Evolutionary conservation across 192 early-diverging fungal genomes (phyloP), one percentile per base, ranked within the genome.

Genomic region (Coemansia biformis): DNA sequence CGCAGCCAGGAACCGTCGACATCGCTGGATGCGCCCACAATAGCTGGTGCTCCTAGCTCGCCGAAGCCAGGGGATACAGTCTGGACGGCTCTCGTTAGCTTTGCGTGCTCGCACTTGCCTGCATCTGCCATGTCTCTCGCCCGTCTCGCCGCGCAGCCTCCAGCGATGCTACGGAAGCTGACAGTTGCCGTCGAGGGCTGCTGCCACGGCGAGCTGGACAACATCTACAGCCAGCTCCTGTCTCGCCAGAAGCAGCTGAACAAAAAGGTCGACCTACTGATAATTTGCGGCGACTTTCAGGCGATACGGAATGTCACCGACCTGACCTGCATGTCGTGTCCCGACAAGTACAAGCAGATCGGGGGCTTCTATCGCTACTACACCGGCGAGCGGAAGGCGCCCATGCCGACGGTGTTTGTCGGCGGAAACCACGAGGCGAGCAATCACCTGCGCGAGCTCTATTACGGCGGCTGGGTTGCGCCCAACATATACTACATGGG

Each of bases 261-360:
- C 15, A 79, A 82, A 37, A 83, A 81, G 38, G 77, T 97, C 12
- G 97, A 99, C 59, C 78, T 99, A 29, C 63, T 99, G 0, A 59
- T 99, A 16, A 90, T 99, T 31, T 99, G 95, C 63, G 97, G 97
- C 22, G 97, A 99, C 73, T 93, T 99, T 65, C 89, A 98, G 78
- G 77, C 89, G 0, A 80, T 99, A 29, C 79, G 97, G 37, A 97
- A 98, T 48, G 53, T 58, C 9, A 76, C 69, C 2, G 97, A 99
- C 57, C 70, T 97, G 26, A 77, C 85, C 13, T 66, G 71, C 26
- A 79, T 98, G 69, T 83, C 90, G 1, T 85, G 86, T 8, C 97
- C 97, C 0, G 75, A 83, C 43, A 94, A 93, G 51, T 95, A 89
- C 64, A 84, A 83, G 34, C 63, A 63, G 21, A 40, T 98, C 13